A percentile compares a stretch with the other conserved stretches of the same genome.
Conservation (phyloP, 2,329 filamentous ascomycete genomes). For the Fusarium tuaranense region DNA sequence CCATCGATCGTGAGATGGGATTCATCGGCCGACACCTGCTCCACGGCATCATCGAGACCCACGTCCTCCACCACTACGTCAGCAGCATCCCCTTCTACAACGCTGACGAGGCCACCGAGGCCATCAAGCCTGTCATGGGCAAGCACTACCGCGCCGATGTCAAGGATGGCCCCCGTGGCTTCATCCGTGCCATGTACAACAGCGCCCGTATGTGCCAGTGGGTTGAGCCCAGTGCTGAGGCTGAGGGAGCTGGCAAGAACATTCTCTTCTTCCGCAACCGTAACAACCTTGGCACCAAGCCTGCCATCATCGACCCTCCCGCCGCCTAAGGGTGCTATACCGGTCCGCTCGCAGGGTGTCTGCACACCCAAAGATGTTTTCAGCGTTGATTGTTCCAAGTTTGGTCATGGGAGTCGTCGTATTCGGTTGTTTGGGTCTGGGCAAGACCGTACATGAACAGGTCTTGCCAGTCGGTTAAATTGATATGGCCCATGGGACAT, state of each 20-base stretch:
- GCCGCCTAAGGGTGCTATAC: conserved; percentile 18
- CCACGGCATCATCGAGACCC: conserved; percentile 97
- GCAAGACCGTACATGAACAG: conserved; percentile 9
- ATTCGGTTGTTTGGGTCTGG: conserved; percentile 23
- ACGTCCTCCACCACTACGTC: conserved; percentile 98
- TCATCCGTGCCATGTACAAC: conserved; percentile 85
- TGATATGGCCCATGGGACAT: conserved; percentile 5
- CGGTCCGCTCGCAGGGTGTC: conserved; percentile 11
- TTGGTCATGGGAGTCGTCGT: conserved; percentile 4
- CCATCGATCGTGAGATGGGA: conserved; percentile 96
- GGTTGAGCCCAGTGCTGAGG: conserved; percentile 91
- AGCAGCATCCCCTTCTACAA: conserved; percentile 97
- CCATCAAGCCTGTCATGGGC: conserved; percentile 96
- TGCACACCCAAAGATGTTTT: conserved; percentile 2
- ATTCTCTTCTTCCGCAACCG: conserved; percentile 96
- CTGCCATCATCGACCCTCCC: conserved; percentile 40
- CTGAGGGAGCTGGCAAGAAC: conserved; percentile 82
- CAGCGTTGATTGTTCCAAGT: conserved; percentile 39
- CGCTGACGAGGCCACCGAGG: conserved; percentile 92
- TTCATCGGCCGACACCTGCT: conserved; percentile 92
- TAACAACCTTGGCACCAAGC: conserved; percentile 81
- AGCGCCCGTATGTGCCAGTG: conserved; percentile 92
- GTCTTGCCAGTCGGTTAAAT: conserved; percentile 7
- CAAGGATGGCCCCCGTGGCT: conserved; percentile 81
- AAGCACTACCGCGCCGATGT: conserved; percentile 91